Evolutionary conservation across 2,329 filamentous ascomycete species (phyloP), one percentile per base, ranked within the genome.

Genomic region (Podosphaera aphanis): DNA sequence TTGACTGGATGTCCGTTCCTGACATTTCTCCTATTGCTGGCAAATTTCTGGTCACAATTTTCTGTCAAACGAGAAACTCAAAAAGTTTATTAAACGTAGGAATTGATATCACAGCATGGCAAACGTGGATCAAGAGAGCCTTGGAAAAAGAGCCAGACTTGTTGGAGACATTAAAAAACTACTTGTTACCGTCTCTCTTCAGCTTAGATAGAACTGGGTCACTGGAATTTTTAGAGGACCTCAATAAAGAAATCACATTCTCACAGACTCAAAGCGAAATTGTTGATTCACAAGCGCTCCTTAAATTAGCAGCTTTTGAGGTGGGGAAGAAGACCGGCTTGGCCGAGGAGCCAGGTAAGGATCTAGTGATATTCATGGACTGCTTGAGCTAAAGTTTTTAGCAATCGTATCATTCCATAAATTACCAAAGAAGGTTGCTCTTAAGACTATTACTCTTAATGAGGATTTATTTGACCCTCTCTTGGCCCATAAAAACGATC

Each of bases 261-360:
- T 65, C 60, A 46, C 66, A 61, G 49, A 64, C 65, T 36, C 62
- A 62, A 39, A 63, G 58, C 29, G 60, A 64, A 45, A 64, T 66
- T 18, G 59, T 72, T 21, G 66, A 73, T 45, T 61, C 66, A 13
- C 66, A 73, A 44, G 68, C 72, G 0, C 63, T 76, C 38, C 60
- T 83, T 8, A 72, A 76, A 51, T 66, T 84, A 37, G 69, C 77
- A 39, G 70, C 76, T n/a, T 63, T 84, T 38, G 77, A 83, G 51
- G 69, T 75, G 15, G 79, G 76, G 13, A 83, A 83, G 60, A 79
- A 79, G 55, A 64, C 70, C 33, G 78, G 78, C 1, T 61, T 83
- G 16, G 73, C 83, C 1, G 75, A 78, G 48, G 79, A 83, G 53
- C 73, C 77, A 51, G 67, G 74, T 73, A 62, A 55, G 51, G 23